Base-by-base conservation (phyloP, 2,329 filamentous ascomycete genomes). In the Penicillium sp. region DNA sequence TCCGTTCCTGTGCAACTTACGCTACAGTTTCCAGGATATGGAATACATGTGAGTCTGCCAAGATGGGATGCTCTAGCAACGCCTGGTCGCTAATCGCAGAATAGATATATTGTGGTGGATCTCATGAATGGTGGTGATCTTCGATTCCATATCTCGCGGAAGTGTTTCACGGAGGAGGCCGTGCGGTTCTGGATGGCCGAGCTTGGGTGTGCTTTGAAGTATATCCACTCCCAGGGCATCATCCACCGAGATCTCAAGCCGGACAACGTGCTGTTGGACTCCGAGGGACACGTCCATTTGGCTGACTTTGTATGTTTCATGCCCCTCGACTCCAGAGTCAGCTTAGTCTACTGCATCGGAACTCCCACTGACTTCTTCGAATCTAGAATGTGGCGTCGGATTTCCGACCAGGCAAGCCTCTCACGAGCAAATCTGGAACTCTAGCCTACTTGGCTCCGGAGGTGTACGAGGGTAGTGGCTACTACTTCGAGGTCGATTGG, bases 21-120 rank as follows among this genome's bases (percentile, higher is more conserved):
- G 94, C 66, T 99, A 97, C 78, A 97, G 92, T 76, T 99, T 99
- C 71, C 94, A 99, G 76, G 94, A 99, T 74, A 91, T 97, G 65
- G 94, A 99, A 74, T 99, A 99, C 76, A 88, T 99, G 91, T 96
- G 80, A 68, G 89, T 60, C 17, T n/a, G 37, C 17, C n/a, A 15
- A 26, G 20, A 20, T 17, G 4, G 26, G 9, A 29, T 15, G 1
- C n/a, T 24, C 4, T 10, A 7, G 26, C 10, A 6, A 20, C 7
- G 8, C 8, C 15, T 18, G 23, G 24, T 44, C 40, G 51, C 64
- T 75, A 58, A 71, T 61, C 27, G 6, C 30, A 37, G n/a, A 46
- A 17, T 69, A 88, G 85, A 68, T 90, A 99, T 73, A 86, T 99
- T 49, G 93, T 99, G 46, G 91, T 99, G 57, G 94, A 99, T 76